Evolutionary conservation across 805 yeast genomes (phyloP), one percentile per base, ranked within the genome.

Genomic region (Monosporozyma yasuniensis): DNA sequence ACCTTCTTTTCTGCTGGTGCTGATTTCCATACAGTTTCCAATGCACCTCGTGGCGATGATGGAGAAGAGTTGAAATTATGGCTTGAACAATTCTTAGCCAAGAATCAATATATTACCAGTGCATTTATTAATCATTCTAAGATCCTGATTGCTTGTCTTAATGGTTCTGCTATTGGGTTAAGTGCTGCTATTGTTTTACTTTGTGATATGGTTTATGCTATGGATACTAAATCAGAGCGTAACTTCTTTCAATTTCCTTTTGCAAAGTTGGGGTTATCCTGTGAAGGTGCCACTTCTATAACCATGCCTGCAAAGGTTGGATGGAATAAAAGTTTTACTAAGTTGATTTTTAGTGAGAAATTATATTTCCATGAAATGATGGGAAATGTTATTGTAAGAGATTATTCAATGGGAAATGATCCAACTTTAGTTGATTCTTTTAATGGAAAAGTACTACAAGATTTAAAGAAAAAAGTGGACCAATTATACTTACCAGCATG

Each of bases 161-260:
- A 88, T 62, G 96, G 96, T 0, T 96, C 96, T 0, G 95, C 80
- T 4, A 76, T 88, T 51, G 96, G 96, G 0, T 73, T 88, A 51
- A 72, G 81, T 30, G 80, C 90, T 2, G 88, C 89, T 0, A 65
- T 88, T 47, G 81, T 87, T 11, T 77, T 83, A n/a, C 68, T 84
- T 48, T 80, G 85, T 66, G 96, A 88, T 66, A 72, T 88, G 52
- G 73, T 88, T 9, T 87, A 86, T 61, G 82, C 83, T 12, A 77
- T 74, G 56, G 47, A 50, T 47, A 16, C 42, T 2, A 79, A 81
- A 58, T 77, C 74, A 44, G 70, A 74, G 37, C 16, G 27, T 12
- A 75, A 78, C 46, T 77, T 80, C 52, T 61, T 87, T 54, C 75
- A 82, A 59, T 75, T 81, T 14, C 96, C 96, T 6, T 88, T 88